These are phyloP conservation scores for Sergeia podlipaevii DNA, from an alignment of 208 protist genomes.

Conservation along the genomic window DNA sequence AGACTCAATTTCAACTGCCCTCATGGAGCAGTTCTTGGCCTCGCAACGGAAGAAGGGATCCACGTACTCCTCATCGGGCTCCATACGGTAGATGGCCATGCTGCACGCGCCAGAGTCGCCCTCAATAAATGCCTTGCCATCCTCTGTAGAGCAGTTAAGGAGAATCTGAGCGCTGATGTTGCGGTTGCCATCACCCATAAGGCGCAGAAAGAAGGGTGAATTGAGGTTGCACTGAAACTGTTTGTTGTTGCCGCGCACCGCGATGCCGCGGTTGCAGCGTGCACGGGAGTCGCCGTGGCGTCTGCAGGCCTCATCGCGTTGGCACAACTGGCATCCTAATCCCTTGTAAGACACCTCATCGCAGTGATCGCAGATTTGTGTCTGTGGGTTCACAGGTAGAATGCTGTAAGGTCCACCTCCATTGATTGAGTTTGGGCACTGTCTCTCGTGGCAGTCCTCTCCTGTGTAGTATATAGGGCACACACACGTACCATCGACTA, in stretches of 20 bases:
- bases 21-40: constrained; percentile 45
- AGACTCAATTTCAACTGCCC: constrained; percentile 15
- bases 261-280: constrained; percentile 39
- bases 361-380: constrained; percentile 46
- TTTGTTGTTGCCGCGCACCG: constrained; percentile 59
- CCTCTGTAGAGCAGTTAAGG: constrained; percentile 58
- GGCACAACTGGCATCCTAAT: constrained; percentile 70
- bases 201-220: constrained; percentile 43
- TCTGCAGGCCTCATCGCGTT: constrained; percentile 41
- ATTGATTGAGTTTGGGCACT: constrained; percentile 57
- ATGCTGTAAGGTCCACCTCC: constrained; percentile 34
- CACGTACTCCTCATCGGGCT: constrained; percentile 49
- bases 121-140: constrained; percentile 37
- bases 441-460: constrained; percentile 31
- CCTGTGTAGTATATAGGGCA: constrained; percentile 69
- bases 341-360: constrained; percentile 35
- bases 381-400: constrained; percentile 25
- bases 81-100: constrained; percentile 74
- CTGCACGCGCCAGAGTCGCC: constrained; percentile 28
- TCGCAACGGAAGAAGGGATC: constrained; percentile 82
- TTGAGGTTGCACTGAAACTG: constrained; percentile 71
- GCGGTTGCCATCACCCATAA: constrained; percentile 55
- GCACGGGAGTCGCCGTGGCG: constrained; percentile 15
- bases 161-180: constrained; percentile 55
- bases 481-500: constrained; percentile 22